These are phyloP conservation scores for Podila clonocystis DNA, from an alignment of 192 early-diverging fungal genomes.

Conservation along the genomic window DNA sequence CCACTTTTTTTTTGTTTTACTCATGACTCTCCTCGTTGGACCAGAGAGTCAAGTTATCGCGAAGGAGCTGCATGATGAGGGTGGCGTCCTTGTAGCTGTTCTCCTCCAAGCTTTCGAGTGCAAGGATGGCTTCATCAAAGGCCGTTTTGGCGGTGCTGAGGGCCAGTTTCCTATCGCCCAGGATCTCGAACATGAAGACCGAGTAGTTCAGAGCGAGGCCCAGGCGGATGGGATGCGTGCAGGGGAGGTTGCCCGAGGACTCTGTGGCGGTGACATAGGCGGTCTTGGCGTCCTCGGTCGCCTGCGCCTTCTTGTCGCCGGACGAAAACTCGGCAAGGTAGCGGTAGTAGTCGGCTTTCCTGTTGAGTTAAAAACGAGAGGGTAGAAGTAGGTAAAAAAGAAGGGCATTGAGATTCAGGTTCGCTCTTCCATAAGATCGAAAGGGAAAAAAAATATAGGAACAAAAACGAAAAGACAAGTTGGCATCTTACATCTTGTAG, in stretches of 20 bases:
- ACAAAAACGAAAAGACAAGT: slow-evolving; percentile 70
- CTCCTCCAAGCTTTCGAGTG: slow-evolving; percentile 91
- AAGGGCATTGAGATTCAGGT: slow-evolving; percentile 65
- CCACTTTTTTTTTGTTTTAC: slow-evolving; percentile 2
- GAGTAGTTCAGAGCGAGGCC: slow-evolving; percentile 98
- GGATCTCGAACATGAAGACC: slow-evolving; percentile 98
- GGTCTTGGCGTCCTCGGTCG: slow-evolving; percentile 82
- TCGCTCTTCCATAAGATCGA: slow-evolving; percentile 70
- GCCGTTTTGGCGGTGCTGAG: slow-evolving; percentile 93
- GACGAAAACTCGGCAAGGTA: slow-evolving; percentile 95
- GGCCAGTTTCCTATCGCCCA: slow-evolving; percentile 93
- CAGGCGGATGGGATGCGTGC: slow-evolving; percentile 97
- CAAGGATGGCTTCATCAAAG: slow-evolving; percentile 96
- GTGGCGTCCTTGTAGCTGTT: slow-evolving; percentile 98
- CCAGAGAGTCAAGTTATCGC: slow-evolving; percentile 98
- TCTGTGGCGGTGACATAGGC: slow-evolving; percentile 94
- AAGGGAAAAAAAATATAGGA: slow-evolving; percentile 63
- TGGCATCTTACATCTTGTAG: slow-evolving; percentile 88
- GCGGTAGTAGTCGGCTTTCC: slow-evolving; percentile 97
- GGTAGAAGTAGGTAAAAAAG: slow-evolving; percentile 31
- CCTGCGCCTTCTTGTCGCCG: slow-evolving; percentile 81
- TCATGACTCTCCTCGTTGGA: slow-evolving; percentile 81
- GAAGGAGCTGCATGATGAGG: slow-evolving; percentile 97
- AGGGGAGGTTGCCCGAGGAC: slow-evolving; percentile 81
- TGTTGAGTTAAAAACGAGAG: slow-evolving; percentile 60